These are phyloP conservation scores for Botrytis fragariae DNA, from an alignment of 2,329 filamentous ascomycete genomes.

Conservation along the genomic window DNA sequence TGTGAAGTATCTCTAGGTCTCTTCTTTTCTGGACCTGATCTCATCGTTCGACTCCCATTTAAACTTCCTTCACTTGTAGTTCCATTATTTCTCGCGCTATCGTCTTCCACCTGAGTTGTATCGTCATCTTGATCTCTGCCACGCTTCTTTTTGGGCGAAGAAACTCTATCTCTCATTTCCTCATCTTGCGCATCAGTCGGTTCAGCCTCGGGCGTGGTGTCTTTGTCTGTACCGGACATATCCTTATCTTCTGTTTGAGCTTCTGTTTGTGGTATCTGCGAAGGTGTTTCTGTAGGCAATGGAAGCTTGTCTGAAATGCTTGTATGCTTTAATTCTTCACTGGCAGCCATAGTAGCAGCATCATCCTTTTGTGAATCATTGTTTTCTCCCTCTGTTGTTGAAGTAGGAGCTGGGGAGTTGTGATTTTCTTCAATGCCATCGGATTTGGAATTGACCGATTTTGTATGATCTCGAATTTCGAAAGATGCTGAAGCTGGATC, in stretches of 20 bases:
- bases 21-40: conserved; percentile 65
- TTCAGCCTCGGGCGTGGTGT: conserved; percentile 36
- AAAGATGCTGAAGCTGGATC: conserved; percentile 22
- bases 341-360: conserved; percentile 60
- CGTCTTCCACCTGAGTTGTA: conserved; percentile 39
- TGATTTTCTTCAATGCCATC: conserved; percentile 33
- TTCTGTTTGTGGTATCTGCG: conserved; percentile 35
- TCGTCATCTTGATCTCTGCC: conserved; percentile 45
- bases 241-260: conserved; percentile 36
- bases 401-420: conserved; percentile 31
- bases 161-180: conserved; percentile 49
- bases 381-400: conserved; percentile 25
- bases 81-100: conserved; percentile 40
- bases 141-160: conserved; percentile 66
- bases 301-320: conserved; percentile 54
- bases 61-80: conserved; percentile 44
- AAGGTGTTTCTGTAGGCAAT: conserved; percentile 53
- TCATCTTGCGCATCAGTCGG: conserved; percentile 43
- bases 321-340: conserved; percentile 63
- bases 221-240: conserved; percentile 30
- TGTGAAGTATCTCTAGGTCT: conserved; percentile 51
- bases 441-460: conserved; percentile 22
- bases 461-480: conserved; percentile 22
- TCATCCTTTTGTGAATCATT: conserved; percentile 47
- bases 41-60: conserved; percentile 37